phyloP scores from a whole-genome alignment of 2,329 filamentous ascomycete species.

The Colletotrichum gloeosporioides region DNA sequence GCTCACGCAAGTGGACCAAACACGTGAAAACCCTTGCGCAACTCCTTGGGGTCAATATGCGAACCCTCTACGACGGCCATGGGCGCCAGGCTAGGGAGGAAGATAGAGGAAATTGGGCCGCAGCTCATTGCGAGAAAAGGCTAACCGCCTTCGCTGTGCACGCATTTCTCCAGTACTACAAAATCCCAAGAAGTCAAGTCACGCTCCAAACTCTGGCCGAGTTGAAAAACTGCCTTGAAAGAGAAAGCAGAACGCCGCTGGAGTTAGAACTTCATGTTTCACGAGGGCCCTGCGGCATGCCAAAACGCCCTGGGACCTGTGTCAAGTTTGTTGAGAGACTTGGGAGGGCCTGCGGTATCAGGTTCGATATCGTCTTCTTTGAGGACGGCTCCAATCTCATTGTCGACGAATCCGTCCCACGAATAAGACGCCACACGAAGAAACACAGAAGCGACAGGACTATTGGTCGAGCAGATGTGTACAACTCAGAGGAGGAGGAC shows the following conservation, averaged over 20 bases:
- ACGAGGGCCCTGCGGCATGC: not conserved
- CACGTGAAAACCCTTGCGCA: not conserved
- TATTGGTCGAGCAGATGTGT: not conserved
- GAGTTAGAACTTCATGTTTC: not conserved
- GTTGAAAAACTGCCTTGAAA: not conserved
- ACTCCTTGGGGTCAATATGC: not conserved
- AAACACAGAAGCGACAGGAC: not conserved
- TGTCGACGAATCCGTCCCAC: not conserved
- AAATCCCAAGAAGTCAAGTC: not conserved
- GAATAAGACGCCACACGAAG: not conserved
- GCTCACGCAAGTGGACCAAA: not conserved
- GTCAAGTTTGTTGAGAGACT: not conserved
- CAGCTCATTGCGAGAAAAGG: not conserved
- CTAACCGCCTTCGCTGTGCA: not conserved
- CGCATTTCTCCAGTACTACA: not conserved
- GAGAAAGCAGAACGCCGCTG: not conserved
- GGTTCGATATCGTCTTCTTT: not conserved
- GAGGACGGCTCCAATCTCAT: fast-evolving
- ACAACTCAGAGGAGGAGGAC: not conserved
- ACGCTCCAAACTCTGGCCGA: not conserved
- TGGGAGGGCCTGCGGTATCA: not conserved
- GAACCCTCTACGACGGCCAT: not conserved
- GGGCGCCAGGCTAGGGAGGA: not conserved
- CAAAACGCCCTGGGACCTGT: not conserved
- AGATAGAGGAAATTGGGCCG: not conserved